Base-by-base conservation (phyloP, 169 alveolate genomes). In the Plasmodium inui region DNA sequence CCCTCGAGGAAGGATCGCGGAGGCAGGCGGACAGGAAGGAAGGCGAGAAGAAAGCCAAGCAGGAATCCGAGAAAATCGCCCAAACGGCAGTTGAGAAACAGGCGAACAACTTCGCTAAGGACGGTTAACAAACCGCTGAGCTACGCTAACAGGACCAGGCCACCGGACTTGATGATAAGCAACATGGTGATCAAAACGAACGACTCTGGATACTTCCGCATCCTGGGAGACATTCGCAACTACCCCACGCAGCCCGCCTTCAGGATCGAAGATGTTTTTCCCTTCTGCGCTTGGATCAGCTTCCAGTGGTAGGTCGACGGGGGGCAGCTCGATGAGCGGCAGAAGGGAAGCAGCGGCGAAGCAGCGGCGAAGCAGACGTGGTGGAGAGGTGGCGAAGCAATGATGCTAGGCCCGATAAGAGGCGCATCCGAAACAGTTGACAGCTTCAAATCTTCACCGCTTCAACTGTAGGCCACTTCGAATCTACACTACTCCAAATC, bases 161-260 rank as follows among this genome's bases (percentile, higher is more conserved):
- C 30, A 17, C 32, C 26, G 1, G 34, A 19, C 74, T 12, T 1
- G 32, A n/a, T 84, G 92, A 28, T 19, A 28, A 57, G 12, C 2
- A 81, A 84, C 70, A 84, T 94, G 85, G 84, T 94, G 34, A 74
- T 53, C 8, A 91, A 91, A 73, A 91, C 92, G 32, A 94, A 91
- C 50, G 84, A 83, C 39, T 41, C 55, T 8, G 91, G 55, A 22
- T 91, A 55, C 73, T 50, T 91, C 32, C 79, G 88, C 39, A 82
- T 92, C 46, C 46, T 92, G 32, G 67, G 92, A 61, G 28, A 73
- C 84, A 44, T 94, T 55, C 88, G 95, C 30, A 50, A 57, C 53
- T 76, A 94, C 86, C 67, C 83, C 81, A 57, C 80, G 82, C 39
- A 73, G 4, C 83, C 96, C 32, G 34, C 61, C 39, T 78, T 86